Evolutionary conservation across 2,329 filamentous ascomycete genomes (phyloP).

Genomic region (Drechslerella dactyloides): DNA sequence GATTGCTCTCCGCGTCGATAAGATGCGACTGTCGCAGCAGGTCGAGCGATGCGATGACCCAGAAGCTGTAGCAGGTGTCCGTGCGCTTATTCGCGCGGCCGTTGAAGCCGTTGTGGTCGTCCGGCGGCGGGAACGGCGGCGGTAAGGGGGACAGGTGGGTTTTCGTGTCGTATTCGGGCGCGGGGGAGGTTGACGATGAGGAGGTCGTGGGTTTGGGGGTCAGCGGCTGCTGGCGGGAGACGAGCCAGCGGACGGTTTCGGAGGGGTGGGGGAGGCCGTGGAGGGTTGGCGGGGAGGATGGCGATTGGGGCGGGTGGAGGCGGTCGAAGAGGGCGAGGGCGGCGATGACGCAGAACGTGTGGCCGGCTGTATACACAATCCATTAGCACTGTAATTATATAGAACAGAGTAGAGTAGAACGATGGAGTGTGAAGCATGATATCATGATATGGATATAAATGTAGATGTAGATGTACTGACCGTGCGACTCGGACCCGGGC

Average conservation of each 20-base stretch:
- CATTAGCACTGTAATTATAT: conserved; percentile 37
- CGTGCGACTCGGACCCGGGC: conserved; percentile 81
- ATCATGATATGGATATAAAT: conserved; percentile 29
- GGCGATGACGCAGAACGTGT: conserved; percentile 85
- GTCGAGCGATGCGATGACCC: conserved; percentile 69
- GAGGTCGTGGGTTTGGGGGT: conserved; percentile 52
- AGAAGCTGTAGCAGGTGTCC: conserved; percentile 96
- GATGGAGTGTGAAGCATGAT: too few species aligned
- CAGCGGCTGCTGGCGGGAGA: conserved; percentile 63
- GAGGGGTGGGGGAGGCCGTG: conserved; percentile 59
- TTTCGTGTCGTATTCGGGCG: conserved; percentile 56
- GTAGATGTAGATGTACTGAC: conserved; percentile 60
- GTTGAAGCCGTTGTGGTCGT: conserved; percentile 72
- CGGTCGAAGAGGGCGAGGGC: conserved; percentile 77
- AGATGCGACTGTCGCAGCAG: conserved; percentile 67
- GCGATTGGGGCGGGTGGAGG: conserved; percentile 59
- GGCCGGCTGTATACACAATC: conserved; percentile 69
- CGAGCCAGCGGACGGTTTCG: conserved; percentile 65
- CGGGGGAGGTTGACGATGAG: conserved; percentile 60
- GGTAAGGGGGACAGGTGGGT: conserved; percentile 55
- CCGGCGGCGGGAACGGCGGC: conserved; percentile 13
- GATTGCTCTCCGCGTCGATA: conserved; percentile 67
- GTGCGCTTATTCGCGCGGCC: conserved; percentile 88
- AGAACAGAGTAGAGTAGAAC: too few species aligned
- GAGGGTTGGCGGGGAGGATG: conserved; percentile 53